Base-by-base conservation (phyloP, 2,329 filamentous ascomycete genomes). In the Dothidotthia symphoricarpi region DNA sequence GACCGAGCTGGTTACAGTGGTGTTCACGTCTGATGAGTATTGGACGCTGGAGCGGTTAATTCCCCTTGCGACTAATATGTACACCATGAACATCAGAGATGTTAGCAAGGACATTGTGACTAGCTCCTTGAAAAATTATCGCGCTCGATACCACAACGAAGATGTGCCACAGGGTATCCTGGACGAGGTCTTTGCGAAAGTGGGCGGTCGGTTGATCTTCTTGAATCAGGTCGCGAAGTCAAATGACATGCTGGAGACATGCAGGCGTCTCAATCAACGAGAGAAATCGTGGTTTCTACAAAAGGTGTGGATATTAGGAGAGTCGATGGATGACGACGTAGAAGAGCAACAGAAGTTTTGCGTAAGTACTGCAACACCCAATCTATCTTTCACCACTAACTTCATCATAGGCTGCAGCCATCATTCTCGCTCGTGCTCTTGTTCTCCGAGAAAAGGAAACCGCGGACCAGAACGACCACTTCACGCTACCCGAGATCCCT, bases 271-370 rank as follows among this genome's bases (percentile, higher is more conserved):
- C 51, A 83, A 79, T 53, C 71, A 78, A 28, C 76, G 74, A 9
- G 85, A 90, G 61, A 86, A 86, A 60, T 82, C 79, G 0, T 89
- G 85, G 86, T 83, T 89, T 50, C 67, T 89, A n/a, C 88, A 87
- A 63, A 80, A 68, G 57, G 88, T 84, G 58, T 86, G 85, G 77
- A 86, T 89, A 36, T 73, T 90, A 1, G 85, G 86, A 11, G 73
- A 71, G 43, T 80, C 82, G 41, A 88, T 85, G 83, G 93, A 96
- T 52, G 91, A 97, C 65, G 93, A 98, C 61, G 93, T 96, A 44
- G 96, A 96, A 81, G 88, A 96, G 61, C 86, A 95, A 62, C 89
- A 96, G 61, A 96, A 96, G 66, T 95, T 87, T 75, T 88, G 90
- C 34, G 84, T 87, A 72, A 70, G 81, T 30, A 2, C 6, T 5